These are phyloP conservation scores for Backusella liffmaniae DNA, from an alignment of 192 early-diverging fungal genomes.

Conservation along the genomic window DNA sequence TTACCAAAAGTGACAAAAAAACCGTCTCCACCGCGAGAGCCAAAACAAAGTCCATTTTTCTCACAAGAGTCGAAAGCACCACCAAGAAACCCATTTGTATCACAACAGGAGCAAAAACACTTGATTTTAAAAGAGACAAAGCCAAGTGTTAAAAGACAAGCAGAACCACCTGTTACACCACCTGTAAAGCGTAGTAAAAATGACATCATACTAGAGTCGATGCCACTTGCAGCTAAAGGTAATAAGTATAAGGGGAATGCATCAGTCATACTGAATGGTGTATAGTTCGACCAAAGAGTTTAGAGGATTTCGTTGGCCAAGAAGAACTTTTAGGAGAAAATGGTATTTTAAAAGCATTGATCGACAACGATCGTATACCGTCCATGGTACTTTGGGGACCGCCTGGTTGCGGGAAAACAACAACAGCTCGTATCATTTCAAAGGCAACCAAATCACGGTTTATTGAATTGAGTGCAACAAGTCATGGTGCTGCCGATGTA, in stretches of 20 bases:
- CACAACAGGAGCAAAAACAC: not conserved
- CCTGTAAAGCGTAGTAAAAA: conserved; percentile 35
- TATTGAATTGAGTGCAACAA: conserved; percentile 49
- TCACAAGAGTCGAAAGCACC: not conserved
- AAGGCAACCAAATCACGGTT: conserved; percentile 46
- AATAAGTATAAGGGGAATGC: not conserved
- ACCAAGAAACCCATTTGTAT: not conserved
- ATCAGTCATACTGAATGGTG: no score
- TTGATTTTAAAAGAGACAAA: not conserved
- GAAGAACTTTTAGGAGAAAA: conserved; percentile 61
- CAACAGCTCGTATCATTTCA: conserved; percentile 44
- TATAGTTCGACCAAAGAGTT: conserved; percentile 48
- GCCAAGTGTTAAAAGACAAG: not conserved
- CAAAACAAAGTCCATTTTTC: not conserved
- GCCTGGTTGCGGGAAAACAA: conserved; percentile 40
- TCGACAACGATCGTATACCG: conserved; percentile 64
- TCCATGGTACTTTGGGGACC: conserved; percentile 79
- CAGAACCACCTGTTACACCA: not conserved
- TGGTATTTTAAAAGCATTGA: conserved; percentile 63
- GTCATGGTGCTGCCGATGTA: conserved; percentile 59
- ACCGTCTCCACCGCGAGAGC: not conserved
- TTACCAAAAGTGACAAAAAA: conserved; percentile 28
- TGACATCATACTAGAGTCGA: conserved; percentile 30
- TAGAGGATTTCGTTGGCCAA: conserved; percentile 78
- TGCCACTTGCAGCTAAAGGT: conserved; percentile 63